Conservation (phyloP, 257 asterid species). For the Nicotiana tabacum region DNA sequence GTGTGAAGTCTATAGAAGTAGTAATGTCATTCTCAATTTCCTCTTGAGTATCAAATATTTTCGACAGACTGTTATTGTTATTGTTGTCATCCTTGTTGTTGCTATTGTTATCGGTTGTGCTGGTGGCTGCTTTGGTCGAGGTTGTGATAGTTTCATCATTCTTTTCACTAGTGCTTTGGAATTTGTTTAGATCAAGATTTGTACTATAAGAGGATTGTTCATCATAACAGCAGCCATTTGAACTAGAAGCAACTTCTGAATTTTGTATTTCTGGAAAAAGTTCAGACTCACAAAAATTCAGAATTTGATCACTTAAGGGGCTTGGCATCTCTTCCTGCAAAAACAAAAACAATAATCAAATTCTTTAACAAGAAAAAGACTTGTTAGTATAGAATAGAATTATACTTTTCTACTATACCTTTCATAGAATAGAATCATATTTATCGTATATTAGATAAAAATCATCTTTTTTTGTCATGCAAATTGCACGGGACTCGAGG, state of each 20-base stretch:
- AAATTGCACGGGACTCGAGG: neutral
- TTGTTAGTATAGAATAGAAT: neutral
- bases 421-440: neutral
- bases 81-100: neutral
- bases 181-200: slow-evolving; percentile 36
- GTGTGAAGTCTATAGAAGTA: slow-evolving; percentile 68
- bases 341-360: neutral
- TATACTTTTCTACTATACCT: neutral
- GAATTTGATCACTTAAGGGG: slow-evolving; percentile 57
- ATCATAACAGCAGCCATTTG: slow-evolving; percentile 57
- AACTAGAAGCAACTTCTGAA: slow-evolving; percentile 66
- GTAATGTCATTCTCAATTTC: slow-evolving; percentile 69
- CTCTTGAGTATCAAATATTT: slow-evolving; percentile 38
- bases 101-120: neutral
- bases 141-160: neutral
- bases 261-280: slow-evolving; percentile 60
- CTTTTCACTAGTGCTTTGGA: slow-evolving; percentile 14
- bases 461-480: neutral
- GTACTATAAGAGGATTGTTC: slow-evolving; percentile 53
- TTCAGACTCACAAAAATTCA: slow-evolving; percentile 75
- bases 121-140: slow-evolving; percentile 14
- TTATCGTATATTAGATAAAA: neutral
- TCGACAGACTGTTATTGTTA: slow-evolving; percentile 18
- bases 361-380: neutral
- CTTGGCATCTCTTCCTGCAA: slow-evolving; percentile 70